Evolutionary conservation across 495 filamentous ascomycete species (phyloP), one percentile per base, ranked within the genome.

Genomic region (Trypethelium eluteriae): DNA sequence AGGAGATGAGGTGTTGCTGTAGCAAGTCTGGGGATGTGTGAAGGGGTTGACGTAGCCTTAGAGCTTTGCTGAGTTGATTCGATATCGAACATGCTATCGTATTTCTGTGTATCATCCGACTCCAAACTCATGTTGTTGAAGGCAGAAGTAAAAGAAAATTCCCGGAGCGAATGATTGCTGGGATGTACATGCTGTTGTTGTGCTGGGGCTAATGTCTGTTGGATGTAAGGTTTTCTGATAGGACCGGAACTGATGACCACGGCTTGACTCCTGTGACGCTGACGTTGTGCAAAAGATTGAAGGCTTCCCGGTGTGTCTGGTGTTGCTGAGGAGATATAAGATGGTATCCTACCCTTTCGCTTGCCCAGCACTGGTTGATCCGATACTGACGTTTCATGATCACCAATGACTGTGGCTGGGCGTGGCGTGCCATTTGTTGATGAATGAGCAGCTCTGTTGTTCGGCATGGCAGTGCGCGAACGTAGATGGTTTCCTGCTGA

Each of bases 291-390:
- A 34, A 59, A 59, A 35, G 53, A 59, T 36, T 59, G 53, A 59
- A 59, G 36, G 14, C 53, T 59, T 32, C 32, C 53, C 32, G 53
- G 53, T 4, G 53, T 14, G 6, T 36, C 32, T 59, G 53, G 53
- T 59, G 53, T 36, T 63, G n/a, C 16, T 56, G 62, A 70, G 71
- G 69, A 75, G 71, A 71, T 72, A 70, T 74, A 71, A 73, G 68
- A 66, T 61, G 66, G 67, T 65, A 63, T 78, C 85, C 74, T 92
- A 93, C 90, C 90, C 82, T 91, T 89, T 75, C 83, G 76, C 78
- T 87, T 84, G 69, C 82, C 81, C 47, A 81, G 70, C 3, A 79
- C 74, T 77, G 77, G 53, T 2, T 59, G 53, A n/a, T 59, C 46
- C 67, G 71, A 70, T 77, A 68, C 32, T 70, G 68, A 49, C 77